Evolutionary conservation across 257 asterid genomes (phyloP), one percentile per base, ranked within the genome.

Genomic region (Plantago major): DNA sequence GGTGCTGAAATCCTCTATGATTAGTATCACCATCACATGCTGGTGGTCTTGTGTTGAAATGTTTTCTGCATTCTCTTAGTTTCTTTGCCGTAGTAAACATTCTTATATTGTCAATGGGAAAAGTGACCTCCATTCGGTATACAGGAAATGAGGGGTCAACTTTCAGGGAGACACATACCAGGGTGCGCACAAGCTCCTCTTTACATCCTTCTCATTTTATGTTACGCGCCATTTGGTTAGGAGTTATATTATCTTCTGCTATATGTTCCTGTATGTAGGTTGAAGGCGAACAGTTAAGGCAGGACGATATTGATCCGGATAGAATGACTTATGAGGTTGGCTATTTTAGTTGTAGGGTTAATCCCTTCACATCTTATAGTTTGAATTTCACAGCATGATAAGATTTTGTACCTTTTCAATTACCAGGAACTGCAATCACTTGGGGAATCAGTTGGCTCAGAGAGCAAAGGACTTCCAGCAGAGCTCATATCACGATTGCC

Each of bases 261-360:
- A 54, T 54, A 13, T 42, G 38, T n/a, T 13, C 15, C 46, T 42
- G 53, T 65, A 46, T 78, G 76, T 81, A 85, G 96, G 78, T 9
- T 51, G 72, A 43, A 58, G 79, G 71, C 63, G 84, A 43, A 57
- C 71, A 44, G 61, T 53, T 55, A n/a, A 75, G 79, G 61, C 80
- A 84, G 61, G 96, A 88, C 54, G 84, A 75, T 22, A 60, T 91
- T 58, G 88, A 86, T 84, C 93, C 82, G 22, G 97, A 91, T 64
- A 62, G 57, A 18, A 88, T 91, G 98, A 84, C 85, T 61, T 88
- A 86, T 42, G 98, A 91, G 97, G 98, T 90, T 74, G 63, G 80
- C 71, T 57, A 4, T 58, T 15, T 12, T 10, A 63, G 56, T 58
- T 47, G 54, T 64, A 11, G 52, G 42, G 40, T 64, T 62, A n/a